Percentiles rank a stretch among this genome's conserved stretches.
These are phyloP conservation scores for Cornus suecica DNA, from an alignment of 148 eudicot genomes.

Conservation along the genomic window DNA sequence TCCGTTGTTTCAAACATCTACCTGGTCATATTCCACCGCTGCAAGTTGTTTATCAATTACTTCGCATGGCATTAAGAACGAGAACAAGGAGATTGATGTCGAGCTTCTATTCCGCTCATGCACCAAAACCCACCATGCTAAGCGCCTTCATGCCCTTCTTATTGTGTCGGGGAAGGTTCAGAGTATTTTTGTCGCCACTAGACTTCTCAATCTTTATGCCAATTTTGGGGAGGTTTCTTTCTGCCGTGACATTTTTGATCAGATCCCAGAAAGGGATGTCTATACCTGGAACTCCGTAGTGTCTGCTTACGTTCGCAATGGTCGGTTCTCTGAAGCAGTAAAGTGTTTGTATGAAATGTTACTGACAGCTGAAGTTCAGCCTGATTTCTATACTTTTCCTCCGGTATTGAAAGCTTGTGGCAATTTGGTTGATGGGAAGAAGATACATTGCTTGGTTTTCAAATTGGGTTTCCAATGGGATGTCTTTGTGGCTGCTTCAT, in stretches of 20 bases:
- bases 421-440: constrained; percentile 42
- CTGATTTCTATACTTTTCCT: constrained; percentile 75
- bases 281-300: constrained; percentile 79
- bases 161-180: constrained; percentile 57
- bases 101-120: constrained; percentile 50
- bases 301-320: constrained; percentile 58
- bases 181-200: constrained; percentile 43
- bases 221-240: constrained; percentile 47
- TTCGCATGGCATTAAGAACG: constrained; percentile 23
- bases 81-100: constrained; percentile 33
- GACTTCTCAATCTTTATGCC: constrained; percentile 66
- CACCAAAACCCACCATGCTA: constrained; percentile 27
- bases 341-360: constrained; percentile 49
- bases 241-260: constrained; percentile 44
- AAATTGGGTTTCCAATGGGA: constrained; percentile 72
- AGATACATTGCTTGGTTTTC: constrained; percentile 49
- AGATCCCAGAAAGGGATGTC: constrained; percentile 44
- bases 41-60: constrained; percentile 23
- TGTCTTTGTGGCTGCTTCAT: constrained; percentile 69
- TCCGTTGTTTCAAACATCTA: constrained; percentile 14
- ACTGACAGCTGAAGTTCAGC: constrained; percentile 39
- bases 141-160: constrained; percentile 52
- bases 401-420: constrained; percentile 66
- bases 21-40: constrained; percentile 24
- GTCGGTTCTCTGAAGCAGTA: constrained; percentile 39